phyloP scores from a whole-genome alignment of 2,329 filamentous ascomycete species.

The Cercospora canescens region DNA sequence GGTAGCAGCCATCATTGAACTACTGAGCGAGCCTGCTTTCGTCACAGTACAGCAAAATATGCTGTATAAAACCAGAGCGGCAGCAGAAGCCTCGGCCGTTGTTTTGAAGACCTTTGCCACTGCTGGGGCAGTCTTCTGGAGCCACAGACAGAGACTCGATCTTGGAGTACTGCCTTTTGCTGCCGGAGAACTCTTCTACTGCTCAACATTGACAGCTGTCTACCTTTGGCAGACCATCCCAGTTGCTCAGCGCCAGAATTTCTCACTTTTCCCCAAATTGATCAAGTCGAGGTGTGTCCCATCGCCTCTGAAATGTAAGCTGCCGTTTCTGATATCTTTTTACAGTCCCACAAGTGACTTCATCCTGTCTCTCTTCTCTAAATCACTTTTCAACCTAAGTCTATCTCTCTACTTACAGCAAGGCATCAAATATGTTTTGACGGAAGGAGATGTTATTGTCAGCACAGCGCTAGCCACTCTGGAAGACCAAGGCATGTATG shows the following conservation, averaged over 20 bases:
- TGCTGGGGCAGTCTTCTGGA: conserved; percentile 68
- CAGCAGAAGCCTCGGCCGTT: conserved; percentile 80
- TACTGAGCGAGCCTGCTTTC: conserved; percentile 85
- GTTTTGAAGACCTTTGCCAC: conserved; percentile 74
- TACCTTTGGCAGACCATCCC: conserved; percentile 65
- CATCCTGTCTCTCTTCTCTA: conserved; percentile 64
- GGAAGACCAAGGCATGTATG: conserved; percentile 84
- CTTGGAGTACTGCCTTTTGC: conserved; percentile 86
- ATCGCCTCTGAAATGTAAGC: conserved; percentile 26
- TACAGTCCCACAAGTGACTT: conserved; percentile 43
- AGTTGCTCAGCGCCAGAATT: conserved; percentile 59
- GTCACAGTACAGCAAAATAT: conserved; percentile 81
- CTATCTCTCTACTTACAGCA: conserved; percentile 86
- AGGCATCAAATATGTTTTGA: conserved; percentile 86
- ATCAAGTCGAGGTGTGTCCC: conserved; percentile 46
- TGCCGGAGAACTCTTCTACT: conserved; percentile 79
- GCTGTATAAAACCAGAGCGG: conserved; percentile 75
- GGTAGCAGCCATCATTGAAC: conserved; percentile 66
- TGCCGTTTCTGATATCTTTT: conserved; percentile 26
- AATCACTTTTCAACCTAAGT: conserved; percentile 69
- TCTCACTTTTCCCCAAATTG: conserved; percentile 63
- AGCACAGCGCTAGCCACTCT: conserved; percentile 76
- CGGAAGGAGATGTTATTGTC: conserved; percentile 89
- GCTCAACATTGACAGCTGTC: conserved; percentile 64
- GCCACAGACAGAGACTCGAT: conserved; percentile 52